Percentiles rank a stretch among this genome's conserved stretches.
These are phyloP conservation scores for Aureobasidium melanogenum DNA, from an alignment of 2,329 filamentous ascomycete species.

Conservation along the genomic window DNA sequence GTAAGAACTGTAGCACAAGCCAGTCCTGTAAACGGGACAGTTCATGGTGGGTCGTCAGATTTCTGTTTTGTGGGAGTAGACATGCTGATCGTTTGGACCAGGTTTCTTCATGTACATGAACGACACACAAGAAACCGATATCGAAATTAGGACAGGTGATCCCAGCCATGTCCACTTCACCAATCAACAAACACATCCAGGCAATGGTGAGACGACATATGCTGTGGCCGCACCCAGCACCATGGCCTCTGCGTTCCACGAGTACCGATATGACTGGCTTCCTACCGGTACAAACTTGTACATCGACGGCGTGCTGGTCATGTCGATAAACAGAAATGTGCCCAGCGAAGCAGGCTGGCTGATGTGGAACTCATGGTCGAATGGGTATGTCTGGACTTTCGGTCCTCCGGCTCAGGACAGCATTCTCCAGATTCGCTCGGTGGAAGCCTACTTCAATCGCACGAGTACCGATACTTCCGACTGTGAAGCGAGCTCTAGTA, in stretches of 20 bases:
- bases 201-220: constrained; percentile 49
- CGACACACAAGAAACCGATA: constrained; percentile 71
- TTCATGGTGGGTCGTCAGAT: constrained; percentile 42
- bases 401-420: constrained; percentile 59
- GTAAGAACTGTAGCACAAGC: constrained; percentile 62
- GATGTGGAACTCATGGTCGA: constrained; percentile 48
- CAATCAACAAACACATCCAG: constrained; percentile 53
- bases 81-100: neutral
- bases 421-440: constrained; percentile 56
- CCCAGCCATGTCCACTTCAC: constrained; percentile 35
- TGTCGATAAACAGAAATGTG: constrained; percentile 36
- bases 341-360: constrained; percentile 56
- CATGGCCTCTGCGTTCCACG: constrained; percentile 62
- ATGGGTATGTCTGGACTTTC: constrained; percentile 65
- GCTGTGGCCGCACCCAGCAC: constrained; percentile 51
- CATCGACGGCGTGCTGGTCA: constrained; percentile 53
- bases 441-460: constrained; percentile 70
- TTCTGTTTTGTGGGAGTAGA: neutral
- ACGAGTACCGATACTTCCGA: neutral
- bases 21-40: constrained; percentile 55
- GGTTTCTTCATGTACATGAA: constrained; percentile 73
- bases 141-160: constrained; percentile 41
- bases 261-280: constrained; percentile 71
- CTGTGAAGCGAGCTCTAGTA: neutral
- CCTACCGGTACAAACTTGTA: constrained; percentile 57